phyloP scores from a whole-genome alignment of 2,329 filamentous ascomycete genomes.

The Trichoderma breve region DNA sequence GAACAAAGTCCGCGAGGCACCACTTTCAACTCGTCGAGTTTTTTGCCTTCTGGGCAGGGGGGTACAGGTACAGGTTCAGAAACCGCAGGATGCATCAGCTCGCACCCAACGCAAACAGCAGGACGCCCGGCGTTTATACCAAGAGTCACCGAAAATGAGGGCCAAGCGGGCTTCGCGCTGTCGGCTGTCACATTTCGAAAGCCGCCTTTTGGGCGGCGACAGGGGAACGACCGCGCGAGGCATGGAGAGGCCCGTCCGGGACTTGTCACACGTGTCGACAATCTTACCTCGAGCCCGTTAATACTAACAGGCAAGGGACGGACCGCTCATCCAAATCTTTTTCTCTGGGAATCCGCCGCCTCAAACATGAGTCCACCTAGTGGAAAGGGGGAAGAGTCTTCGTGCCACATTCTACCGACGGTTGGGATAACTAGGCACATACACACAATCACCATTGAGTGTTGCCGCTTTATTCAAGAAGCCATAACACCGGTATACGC shows the following conservation, averaged over 20 bases:
- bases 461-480: not conserved
- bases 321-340: constrained; percentile 13
- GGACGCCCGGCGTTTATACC: constrained; percentile 13
- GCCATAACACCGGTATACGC: not conserved
- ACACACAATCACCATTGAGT: not conserved
- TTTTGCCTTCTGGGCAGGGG: not conserved
- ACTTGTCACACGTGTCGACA: constrained; percentile 18
- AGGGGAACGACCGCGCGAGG: constrained; percentile 4
- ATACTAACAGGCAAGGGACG: constrained; percentile 10
- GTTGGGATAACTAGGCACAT: not conserved
- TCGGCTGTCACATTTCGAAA: constrained; percentile 8
- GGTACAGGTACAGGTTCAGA: constrained; percentile 1
- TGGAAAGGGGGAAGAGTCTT: constrained; percentile 6
- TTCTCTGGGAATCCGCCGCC: not conserved
- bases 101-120: constrained; percentile 16
- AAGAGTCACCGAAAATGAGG: constrained; percentile 1
- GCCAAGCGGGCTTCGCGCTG: constrained; percentile 3
- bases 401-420: constrained; percentile 4
- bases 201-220: constrained; percentile 2
- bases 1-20: constrained; percentile 4
- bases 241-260: constrained; percentile 7
- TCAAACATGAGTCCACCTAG: constrained; percentile 10
- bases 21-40: not conserved
- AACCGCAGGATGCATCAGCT: constrained; percentile 16
- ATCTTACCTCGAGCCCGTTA: constrained; percentile 10